Base-by-base conservation (phyloP, 441 rosid species). In the Adansonia grandidieri region DNA sequence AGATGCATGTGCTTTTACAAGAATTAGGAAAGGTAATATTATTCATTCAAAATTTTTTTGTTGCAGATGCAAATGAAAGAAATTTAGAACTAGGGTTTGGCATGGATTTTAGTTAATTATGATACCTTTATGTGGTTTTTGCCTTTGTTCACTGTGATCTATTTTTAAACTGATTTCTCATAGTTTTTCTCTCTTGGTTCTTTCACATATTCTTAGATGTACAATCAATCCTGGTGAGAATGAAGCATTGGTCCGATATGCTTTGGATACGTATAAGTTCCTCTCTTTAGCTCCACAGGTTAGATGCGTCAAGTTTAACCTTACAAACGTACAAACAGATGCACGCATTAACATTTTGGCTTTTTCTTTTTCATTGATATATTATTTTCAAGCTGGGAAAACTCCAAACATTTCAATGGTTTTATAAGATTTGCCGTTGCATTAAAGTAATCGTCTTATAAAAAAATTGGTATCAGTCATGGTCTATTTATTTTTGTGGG, bases 221-320 rank as follows among this genome's bases (percentile, higher is more conserved):
- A 96, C 99, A 22, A 89, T 94, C 73, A 94, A 92, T 83, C 98
- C 99, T 32, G 93, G 98, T 6, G 99, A 96, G 88, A 96, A 94
- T 80, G 98, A 94, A 84, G 95, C 95, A 3, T 77, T 94, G 83
- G 97, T 94, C 76, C 92, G 97, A 47, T 94, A 91, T 91, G 99
- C 97, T 78, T 82, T 96, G 81, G 97, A 96, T 73, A 91, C 83
- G 44, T 94, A 96, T 70, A 87, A 81, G 32, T 94, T 91, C 83
- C 96, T 96, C 67, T 91, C 97, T 37, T 70, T 96, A 75, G 93
- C 91, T 83, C 88, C 92, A 58, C 99, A 96, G 96, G 99, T 96
- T 80, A 76, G 78, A 79, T 44, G 50, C 65, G 56, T 64, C 15
- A 17, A 67, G 9, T 48, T 53, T 56, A 32, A 32, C 9, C 56